A percentile compares a stretch with the other conserved stretches of the same genome.
phyloP scores from a whole-genome alignment of 1,139 yeast genomes.

The Protomyces arabidopsidicola region DNA sequence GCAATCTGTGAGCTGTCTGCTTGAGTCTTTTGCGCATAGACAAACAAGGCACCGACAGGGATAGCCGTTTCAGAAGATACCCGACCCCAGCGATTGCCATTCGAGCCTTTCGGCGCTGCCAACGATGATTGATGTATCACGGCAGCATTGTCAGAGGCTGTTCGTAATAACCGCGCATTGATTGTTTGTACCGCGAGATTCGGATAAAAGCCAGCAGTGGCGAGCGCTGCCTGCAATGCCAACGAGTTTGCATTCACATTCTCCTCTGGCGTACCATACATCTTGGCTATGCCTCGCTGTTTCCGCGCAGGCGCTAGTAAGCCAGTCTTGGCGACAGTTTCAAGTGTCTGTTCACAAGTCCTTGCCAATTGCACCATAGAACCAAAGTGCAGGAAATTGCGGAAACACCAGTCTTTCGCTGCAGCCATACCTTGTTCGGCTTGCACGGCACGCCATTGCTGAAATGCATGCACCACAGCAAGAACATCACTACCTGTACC shows the following conservation, averaged over 20 bases:
- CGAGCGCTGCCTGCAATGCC: conserved; percentile 31
- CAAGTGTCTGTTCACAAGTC: conserved; percentile 31
- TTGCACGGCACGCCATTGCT: conserved; percentile 7
- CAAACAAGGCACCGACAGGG: conserved; percentile 5
- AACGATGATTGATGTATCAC: conserved; percentile 38
- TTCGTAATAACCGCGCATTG: conserved; percentile 28
- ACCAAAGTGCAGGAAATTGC: conserved; percentile 28
- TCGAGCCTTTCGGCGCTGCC: conserved; percentile 8
- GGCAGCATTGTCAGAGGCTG: conserved; percentile 30
- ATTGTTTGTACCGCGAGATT: conserved; percentile 31
- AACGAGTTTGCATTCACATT: conserved; percentile 30
- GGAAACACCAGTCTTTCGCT: conserved; percentile 10
- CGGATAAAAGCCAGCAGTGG: conserved; percentile 33
- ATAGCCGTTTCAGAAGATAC: background rate
- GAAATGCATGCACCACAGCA: conserved; percentile 26
- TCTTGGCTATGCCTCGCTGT: conserved; percentile 12
- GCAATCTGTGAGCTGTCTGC: conserved; percentile 6
- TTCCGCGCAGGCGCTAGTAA: background rate
- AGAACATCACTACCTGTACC: conserved; percentile 26
- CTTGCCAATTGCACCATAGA: conserved; percentile 29
- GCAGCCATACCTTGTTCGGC: conserved; percentile 2
- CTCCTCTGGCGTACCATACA: conserved; percentile 31
- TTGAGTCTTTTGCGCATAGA: conserved; percentile 21
- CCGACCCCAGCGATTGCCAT: conserved; percentile 4
- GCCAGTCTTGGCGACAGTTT: conserved; percentile 29